Evolutionary conservation across 371 early-diverging fungal species (phyloP).

Genomic region (Catenaria anguillulae): DNA sequence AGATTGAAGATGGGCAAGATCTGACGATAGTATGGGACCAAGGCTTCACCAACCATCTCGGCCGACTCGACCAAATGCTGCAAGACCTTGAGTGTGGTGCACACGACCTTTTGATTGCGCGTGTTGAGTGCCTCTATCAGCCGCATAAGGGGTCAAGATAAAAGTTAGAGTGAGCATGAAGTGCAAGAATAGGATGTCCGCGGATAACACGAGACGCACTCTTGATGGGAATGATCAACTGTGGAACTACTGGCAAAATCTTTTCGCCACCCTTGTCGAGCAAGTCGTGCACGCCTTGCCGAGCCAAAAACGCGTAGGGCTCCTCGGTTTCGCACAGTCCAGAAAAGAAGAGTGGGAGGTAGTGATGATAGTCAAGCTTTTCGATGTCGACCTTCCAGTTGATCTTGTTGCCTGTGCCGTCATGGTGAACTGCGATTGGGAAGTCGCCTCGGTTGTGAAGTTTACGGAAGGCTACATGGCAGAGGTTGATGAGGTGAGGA

Average conservation of each 20-base stretch:
- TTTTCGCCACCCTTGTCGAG: constrained; percentile 39
- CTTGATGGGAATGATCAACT: constrained; percentile 42
- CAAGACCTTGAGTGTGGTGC: constrained; percentile 36
- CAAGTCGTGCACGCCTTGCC: constrained; percentile 40
- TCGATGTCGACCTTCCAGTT: constrained; percentile 48
- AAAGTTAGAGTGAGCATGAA: background rate
- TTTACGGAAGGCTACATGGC: constrained; percentile 30
- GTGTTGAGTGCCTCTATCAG: constrained; percentile 41
- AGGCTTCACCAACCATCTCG: constrained; percentile 41
- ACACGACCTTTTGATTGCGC: constrained; percentile 36
- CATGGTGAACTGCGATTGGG: constrained; percentile 40
- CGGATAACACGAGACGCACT: constrained; percentile 15
- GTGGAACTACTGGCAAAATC: constrained; percentile 40
- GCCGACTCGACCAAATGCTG: constrained; percentile 43
- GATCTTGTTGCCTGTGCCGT: constrained; percentile 38
- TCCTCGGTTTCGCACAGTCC: constrained; percentile 43
- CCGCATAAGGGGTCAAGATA: too few species aligned
- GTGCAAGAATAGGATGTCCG: too few species aligned
- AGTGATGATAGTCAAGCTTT: constrained; percentile 44
- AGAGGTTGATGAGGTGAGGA: too few species aligned
- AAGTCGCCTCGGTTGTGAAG: constrained; percentile 41
- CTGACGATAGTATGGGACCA: constrained; percentile 42
- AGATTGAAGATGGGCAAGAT: constrained; percentile 40
- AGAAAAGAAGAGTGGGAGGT: constrained; percentile 40
- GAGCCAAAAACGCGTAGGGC: constrained; percentile 37